A percentile compares a stretch with the other conserved stretches of the same genome.
phyloP scores from a whole-genome alignment of 2,329 filamentous ascomycete species.

The Claviceps sp. region DNA sequence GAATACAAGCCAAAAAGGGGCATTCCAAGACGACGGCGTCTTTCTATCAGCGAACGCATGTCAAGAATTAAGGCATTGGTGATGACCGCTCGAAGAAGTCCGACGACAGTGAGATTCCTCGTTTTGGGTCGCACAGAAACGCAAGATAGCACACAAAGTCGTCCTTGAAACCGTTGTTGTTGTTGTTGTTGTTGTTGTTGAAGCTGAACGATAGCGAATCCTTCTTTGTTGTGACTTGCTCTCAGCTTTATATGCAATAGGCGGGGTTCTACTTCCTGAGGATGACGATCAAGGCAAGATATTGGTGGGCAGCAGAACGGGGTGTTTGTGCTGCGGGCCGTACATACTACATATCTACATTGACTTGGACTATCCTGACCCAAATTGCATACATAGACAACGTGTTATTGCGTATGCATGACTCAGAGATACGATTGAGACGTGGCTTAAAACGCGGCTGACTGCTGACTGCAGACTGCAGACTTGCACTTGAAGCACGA shows the following conservation, averaged over 20 bases:
- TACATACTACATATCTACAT: background rate
- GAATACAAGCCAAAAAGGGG: constrained; percentile 4
- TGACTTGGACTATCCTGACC: background rate
- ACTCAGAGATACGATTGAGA: background rate
- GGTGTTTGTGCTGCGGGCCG: no score
- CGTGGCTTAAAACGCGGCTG: no score
- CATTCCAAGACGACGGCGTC: background rate
- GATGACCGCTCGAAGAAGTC: background rate
- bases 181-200: background rate
- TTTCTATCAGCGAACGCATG: background rate
- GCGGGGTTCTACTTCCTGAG: no score
- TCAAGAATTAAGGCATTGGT: background rate
- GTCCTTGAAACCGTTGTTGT: no score
- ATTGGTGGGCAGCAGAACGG: no score
- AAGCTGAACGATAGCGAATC: no score
- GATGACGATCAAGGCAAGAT: no score
- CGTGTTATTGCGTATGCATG: background rate
- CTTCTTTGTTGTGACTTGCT: background rate
- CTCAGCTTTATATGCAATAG: background rate
- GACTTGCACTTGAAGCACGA: no score
- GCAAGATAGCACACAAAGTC: no score
- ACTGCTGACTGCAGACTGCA: background rate
- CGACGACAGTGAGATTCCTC: background rate
- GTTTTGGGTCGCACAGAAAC: background rate
- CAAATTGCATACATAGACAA: background rate